Conservation (phyloP, 83 land plant genomes). For the Diphasiastrum complanatum region DNA sequence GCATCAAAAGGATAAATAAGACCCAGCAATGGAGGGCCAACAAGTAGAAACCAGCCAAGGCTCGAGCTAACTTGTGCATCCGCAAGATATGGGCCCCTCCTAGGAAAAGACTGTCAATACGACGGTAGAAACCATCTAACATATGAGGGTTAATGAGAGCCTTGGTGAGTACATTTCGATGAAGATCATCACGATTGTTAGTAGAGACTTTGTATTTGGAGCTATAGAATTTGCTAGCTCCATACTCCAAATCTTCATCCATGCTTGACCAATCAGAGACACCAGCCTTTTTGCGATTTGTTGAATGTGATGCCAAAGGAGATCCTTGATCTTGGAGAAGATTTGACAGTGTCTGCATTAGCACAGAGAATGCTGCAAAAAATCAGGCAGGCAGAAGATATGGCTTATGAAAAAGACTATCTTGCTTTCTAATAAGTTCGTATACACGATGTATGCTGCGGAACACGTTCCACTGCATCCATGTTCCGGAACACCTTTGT, state of each 20-base stretch:
- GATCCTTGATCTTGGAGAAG: conserved; percentile 12
- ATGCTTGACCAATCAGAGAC: conserved; percentile 8
- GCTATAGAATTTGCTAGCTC: conserved; percentile 17
- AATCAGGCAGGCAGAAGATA: too few species aligned
- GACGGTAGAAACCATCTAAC: conserved; percentile 4
- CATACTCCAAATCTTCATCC: conserved; percentile 23
- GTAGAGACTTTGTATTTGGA: conserved; percentile 11
- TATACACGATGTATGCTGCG: too few species aligned
- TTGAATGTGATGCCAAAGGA: conserved; percentile 8
- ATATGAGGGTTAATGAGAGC: too few species aligned
- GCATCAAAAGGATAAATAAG: conserved; percentile 19
- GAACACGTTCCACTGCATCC: too few species aligned
- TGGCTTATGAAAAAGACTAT: too few species aligned
- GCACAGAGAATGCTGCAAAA: too few species aligned
- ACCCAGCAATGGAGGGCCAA: conserved; percentile 26
- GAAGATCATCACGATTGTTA: too few species aligned
- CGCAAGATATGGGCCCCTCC: conserved; percentile 22
- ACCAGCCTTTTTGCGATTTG: conserved; percentile 9
- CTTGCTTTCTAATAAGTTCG: too few species aligned
- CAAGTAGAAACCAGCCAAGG: conserved; percentile 15
- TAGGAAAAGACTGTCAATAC: conserved; percentile 12
- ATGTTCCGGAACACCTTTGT: too few species aligned
- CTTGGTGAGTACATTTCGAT: too few species aligned
- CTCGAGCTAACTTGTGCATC: conserved; percentile 9
- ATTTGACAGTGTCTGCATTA: conserved; percentile 19